Conservation (phyloP, 371 early-diverging fungal genomes). For the Mucor irregularis region DNA sequence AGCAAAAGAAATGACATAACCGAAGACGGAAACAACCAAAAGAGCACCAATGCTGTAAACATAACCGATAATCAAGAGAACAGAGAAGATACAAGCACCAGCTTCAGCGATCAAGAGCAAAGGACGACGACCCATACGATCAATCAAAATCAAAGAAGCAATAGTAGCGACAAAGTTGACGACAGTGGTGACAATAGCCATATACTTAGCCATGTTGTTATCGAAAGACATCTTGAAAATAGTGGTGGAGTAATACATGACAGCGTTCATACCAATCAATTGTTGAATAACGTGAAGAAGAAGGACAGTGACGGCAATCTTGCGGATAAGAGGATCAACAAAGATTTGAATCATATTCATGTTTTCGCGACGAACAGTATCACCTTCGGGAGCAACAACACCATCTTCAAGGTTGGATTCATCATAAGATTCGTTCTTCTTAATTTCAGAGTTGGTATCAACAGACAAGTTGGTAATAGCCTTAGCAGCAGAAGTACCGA, state of each 20-base stretch:
- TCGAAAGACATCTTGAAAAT: conserved; percentile 50
- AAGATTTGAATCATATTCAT: conserved; percentile 44
- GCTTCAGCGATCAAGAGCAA: conserved; percentile 53
- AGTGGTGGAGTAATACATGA: conserved; percentile 79
- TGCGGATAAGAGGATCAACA: conserved; percentile 44
- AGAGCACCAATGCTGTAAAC: conserved; percentile 47
- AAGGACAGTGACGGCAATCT: conserved; percentile 55
- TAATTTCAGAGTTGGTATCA: conserved; percentile 51
- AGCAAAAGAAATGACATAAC: conserved; percentile 82
- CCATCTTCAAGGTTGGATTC: conserved; percentile 10
- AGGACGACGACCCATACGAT: conserved; percentile 73
- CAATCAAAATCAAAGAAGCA: conserved; percentile 51
- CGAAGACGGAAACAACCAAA: conserved; percentile 64
- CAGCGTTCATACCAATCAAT: conserved; percentile 84
- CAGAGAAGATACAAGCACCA: conserved; percentile 57
- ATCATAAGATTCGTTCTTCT: neutral
- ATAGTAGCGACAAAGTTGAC: conserved; percentile 64
- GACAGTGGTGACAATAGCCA: conserved; percentile 61
- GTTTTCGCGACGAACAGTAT: neutral
- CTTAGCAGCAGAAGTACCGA: conserved; percentile 61
- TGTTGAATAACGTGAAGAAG: conserved; percentile 67
- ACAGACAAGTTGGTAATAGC: conserved; percentile 96
- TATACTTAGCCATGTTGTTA: conserved; percentile 51
- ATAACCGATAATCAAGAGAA: conserved; percentile 59
- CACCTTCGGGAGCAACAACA: neutral